phyloP scores from a whole-genome alignment of 2,329 filamentous ascomycete species.

The Claviceps sorghi region DNA sequence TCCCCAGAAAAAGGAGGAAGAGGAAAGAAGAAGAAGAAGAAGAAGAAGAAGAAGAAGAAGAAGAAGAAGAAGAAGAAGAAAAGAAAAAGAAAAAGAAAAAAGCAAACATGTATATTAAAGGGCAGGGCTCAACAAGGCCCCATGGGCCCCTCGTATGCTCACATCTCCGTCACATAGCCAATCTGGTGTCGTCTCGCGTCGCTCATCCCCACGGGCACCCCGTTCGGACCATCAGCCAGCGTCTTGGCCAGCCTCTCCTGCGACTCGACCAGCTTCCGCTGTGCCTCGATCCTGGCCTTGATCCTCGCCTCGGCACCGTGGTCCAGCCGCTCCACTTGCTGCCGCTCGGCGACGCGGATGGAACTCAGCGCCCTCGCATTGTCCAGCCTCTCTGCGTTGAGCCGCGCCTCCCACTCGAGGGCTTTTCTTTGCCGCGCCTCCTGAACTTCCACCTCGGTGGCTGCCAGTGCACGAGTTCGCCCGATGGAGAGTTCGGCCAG shows the following conservation, averaged over 20 bases:
- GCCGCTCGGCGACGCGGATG: conserved; percentile 34
- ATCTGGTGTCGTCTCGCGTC: conserved; percentile 35
- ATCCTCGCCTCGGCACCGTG: conserved; percentile 30
- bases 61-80: no score
- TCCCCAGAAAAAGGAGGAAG: no score
- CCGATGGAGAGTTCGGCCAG: conserved; percentile 31
- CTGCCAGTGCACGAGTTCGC: conserved; percentile 29
- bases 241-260: conserved; percentile 26
- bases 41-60: no score
- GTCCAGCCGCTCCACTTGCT: conserved; percentile 36
- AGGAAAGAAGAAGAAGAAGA: no score
- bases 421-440: conserved; percentile 26
- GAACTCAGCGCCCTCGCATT: conserved; percentile 35
- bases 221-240: conserved; percentile 25
- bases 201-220: conserved; percentile 1
- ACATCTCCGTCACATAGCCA: conserved; percentile 44
- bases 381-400: conserved; percentile 30
- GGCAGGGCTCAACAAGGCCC: no score
- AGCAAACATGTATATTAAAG: not conserved
- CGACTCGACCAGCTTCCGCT: conserved; percentile 37
- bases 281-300: conserved; percentile 31
- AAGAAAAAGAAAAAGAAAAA: not conserved
- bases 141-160: conserved; percentile 33
- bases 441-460: conserved; percentile 32
- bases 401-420: conserved; percentile 33